A percentile compares a stretch with the other conserved stretches of the same genome.
Conservation (phyloP, 768 basidiomycete species). For the Pleurotus platypus region DNA sequence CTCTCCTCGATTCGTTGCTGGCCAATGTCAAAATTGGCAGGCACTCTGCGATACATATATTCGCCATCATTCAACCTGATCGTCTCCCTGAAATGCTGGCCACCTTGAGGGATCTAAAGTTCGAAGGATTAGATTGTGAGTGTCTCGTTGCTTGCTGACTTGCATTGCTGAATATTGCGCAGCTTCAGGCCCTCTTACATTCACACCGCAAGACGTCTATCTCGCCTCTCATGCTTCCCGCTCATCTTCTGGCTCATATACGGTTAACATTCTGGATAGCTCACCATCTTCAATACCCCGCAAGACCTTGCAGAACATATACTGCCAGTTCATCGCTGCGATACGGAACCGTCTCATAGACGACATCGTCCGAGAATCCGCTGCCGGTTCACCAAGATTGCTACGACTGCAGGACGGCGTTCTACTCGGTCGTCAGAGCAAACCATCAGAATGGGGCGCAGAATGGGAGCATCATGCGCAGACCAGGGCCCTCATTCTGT, state of each 20-base stretch:
- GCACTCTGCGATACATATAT: conserved; percentile 53
- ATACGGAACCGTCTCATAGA: conserved; percentile 53
- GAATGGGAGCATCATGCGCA: conserved; percentile 58
- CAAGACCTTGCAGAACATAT: conserved; percentile 34
- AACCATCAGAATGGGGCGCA: conserved; percentile 51
- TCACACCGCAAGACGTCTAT: conserved; percentile 47
- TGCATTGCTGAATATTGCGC: not conserved
- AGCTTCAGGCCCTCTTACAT: conserved; percentile 42
- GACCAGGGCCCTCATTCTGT: conserved; percentile 58
- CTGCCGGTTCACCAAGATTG: conserved; percentile 27
- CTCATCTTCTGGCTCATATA: conserved; percentile 32
- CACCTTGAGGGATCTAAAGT: conserved; percentile 31
- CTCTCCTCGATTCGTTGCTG: conserved; percentile 48
- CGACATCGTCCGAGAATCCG: conserved; percentile 47
- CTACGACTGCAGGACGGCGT: conserved; percentile 61
- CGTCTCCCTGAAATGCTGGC: conserved; percentile 23
- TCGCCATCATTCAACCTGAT: conserved; percentile 40
- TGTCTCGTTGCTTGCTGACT: conserved; percentile 11
- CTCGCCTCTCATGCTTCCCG: conserved; percentile 51
- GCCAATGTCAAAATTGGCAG: conserved; percentile 45
- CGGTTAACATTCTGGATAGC: conserved; percentile 25
- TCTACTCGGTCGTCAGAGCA: conserved; percentile 43
- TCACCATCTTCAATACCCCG: conserved; percentile 29
- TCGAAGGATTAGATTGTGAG: conserved; percentile 54
- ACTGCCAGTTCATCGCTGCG: conserved; percentile 59